These are phyloP conservation scores for Russula emetica DNA, from an alignment of 768 basidiomycete genomes.

Conservation along the genomic window DNA sequence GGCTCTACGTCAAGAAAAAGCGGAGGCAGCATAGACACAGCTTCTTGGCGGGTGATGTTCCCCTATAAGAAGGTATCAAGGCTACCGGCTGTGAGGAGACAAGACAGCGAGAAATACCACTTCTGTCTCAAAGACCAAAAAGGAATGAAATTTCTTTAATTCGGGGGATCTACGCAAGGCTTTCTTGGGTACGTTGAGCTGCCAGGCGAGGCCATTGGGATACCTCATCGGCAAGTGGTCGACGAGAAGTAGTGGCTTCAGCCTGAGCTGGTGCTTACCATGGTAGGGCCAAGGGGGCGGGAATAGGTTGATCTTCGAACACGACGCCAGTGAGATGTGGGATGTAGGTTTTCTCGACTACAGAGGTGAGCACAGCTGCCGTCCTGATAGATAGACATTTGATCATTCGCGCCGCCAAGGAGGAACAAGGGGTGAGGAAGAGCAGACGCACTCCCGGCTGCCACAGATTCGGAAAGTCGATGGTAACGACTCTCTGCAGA, in stretches of 20 bases:
- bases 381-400: conserved; percentile 42
- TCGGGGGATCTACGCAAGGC: conserved; percentile 81
- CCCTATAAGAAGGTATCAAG: conserved; percentile 49
- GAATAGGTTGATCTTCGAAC: conserved; percentile 71
- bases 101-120: conserved; percentile 53
- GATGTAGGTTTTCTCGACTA: conserved; percentile 73
- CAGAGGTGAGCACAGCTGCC: conserved; percentile 70
- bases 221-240: conserved; percentile 53
- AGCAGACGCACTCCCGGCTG: conserved; percentile 63
- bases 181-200: conserved; percentile 87
- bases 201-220: conserved; percentile 93
- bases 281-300: conserved; percentile 76
- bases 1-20: conserved; percentile 92
- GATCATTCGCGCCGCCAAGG: conserved; percentile 28
- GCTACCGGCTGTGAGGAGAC: not conserved
- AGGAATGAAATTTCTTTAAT: conserved; percentile 93
- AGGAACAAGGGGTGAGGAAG: not conserved
- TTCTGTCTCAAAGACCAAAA: conserved; percentile 97
- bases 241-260: conserved; percentile 8
- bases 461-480: conserved; percentile 94
- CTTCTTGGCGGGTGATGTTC: conserved; percentile 93
- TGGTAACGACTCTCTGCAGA: conserved; percentile 69
- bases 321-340: conserved; percentile 66
- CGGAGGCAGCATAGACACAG: conserved; percentile 98
- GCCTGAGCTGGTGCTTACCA: conserved; percentile 51